Percentiles rank a stretch among this genome's conserved stretches.
These are phyloP conservation scores for Colletotrichum australisinense DNA, from an alignment of 2,329 filamentous ascomycete species.

Conservation along the genomic window DNA sequence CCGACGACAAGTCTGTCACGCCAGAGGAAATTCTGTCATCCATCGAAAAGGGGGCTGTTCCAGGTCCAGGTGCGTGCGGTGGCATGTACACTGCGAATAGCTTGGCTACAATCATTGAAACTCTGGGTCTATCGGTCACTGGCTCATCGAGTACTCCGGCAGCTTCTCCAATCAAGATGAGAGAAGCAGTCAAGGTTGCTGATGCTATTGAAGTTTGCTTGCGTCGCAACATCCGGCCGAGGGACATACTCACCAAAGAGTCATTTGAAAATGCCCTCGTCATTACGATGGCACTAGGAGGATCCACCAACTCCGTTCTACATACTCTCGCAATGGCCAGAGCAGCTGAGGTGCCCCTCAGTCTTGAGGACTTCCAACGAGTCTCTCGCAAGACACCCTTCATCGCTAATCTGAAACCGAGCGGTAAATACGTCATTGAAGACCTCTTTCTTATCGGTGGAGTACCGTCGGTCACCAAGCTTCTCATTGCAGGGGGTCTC, in stretches of 20 bases:
- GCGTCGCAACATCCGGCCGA: slow-evolving; percentile 83
- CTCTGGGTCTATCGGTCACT: slow-evolving; percentile 85
- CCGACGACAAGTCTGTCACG: slow-evolving; percentile 67
- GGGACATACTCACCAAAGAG: slow-evolving; percentile 81
- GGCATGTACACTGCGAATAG: slow-evolving; percentile 97
- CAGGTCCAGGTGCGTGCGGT: slow-evolving; percentile 74
- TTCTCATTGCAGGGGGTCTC: slow-evolving; percentile 80
- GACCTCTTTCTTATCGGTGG: slow-evolving; percentile 89
- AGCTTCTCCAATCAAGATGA: slow-evolving; percentile 82
- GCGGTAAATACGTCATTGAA: slow-evolving; percentile 87
- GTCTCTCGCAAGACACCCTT: slow-evolving; percentile 87
- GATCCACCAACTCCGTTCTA: slow-evolving; percentile 88
- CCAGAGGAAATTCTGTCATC: slow-evolving; percentile 86
- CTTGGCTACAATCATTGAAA: slow-evolving; percentile 91
- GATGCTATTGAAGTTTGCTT: slow-evolving; percentile 83
- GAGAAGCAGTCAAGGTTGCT: slow-evolving; percentile 86
- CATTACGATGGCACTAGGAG: slow-evolving; percentile 91
- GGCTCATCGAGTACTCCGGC: slow-evolving; percentile 89
- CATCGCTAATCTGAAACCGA: slow-evolving; percentile 86
- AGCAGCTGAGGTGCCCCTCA: slow-evolving; percentile 81
- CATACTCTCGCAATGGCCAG: slow-evolving; percentile 93
- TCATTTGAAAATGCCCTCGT: slow-evolving; percentile 91
- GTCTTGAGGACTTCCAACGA: slow-evolving; percentile 84
- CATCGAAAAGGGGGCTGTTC: slow-evolving; percentile 81
- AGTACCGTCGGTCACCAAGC: slow-evolving; percentile 86